Evolutionary conservation across 176 grass and related monocot species (phyloP), one percentile per base, ranked within the genome.

Genomic region (Rhynchospora breviuscula): DNA sequence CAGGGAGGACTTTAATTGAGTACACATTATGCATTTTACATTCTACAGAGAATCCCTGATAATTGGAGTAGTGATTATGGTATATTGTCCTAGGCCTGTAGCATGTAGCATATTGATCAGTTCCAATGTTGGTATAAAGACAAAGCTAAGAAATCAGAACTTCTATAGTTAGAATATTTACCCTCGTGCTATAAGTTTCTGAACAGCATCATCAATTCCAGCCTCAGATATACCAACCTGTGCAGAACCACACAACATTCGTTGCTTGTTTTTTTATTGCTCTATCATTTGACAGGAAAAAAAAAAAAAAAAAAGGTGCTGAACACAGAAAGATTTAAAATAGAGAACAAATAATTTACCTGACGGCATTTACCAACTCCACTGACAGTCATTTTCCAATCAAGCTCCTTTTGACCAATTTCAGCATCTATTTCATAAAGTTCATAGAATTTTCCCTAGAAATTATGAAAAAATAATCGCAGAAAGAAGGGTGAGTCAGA

Each of bases 381-480:
- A 84, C 78, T 94, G 69, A 87, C 25, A 66, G 95, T 98, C 89
- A 98, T 98, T 98, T 94, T 98, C 95, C 95, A 98, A 80, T 93
- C 95, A 86, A 98, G 86, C 84, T 98, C 95, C 63, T 85, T 94
- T 6, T 91, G 89, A 67, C 95, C 95, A 69, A 98, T 85, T 84
- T 98, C 95, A 89, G 95, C 92, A 89, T 98, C 95, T 64, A 91
- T 48, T 81, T 98, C 95, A 90, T 98, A 98, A 15, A 98, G 90
- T 79, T 98, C 95, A 78, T 98, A 98, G 81, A 98, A 98, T 74
- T 91, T 98, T 15, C 95, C 95, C 95, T 98, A 19, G 47, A 51
- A 84, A 88, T 80, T 82, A 81, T 58, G 84, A 59, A 72, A 2
- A 67, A 65, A 63, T 66, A 61, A 79, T 12, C 85, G 74, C 7